Percentiles rank a stretch among this genome's conserved stretches.
Evolutionary conservation across 2,329 filamentous ascomycete genomes (phyloP).

Genomic region (Fusarium sp.): DNA sequence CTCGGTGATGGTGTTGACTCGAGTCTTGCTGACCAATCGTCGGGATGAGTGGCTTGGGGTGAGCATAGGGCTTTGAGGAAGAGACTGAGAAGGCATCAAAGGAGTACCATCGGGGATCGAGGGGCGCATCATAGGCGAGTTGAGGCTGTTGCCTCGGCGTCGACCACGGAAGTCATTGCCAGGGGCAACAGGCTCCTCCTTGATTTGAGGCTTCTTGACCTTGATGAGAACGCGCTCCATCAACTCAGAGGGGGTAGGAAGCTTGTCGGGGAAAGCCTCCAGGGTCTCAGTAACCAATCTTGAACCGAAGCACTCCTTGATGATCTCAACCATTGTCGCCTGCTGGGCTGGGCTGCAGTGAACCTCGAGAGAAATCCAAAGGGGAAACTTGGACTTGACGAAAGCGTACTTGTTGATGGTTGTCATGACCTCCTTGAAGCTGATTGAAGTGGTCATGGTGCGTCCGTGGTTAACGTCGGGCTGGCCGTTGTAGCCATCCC

Average conservation of each 20-base stretch:
- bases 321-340: conserved; percentile 86
- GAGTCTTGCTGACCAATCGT: conserved; percentile 63
- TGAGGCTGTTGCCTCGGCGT: conserved; percentile 76
- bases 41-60: conserved; percentile 63
- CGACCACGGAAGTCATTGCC: conserved; percentile 56
- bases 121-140: conserved; percentile 71
- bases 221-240: conserved; percentile 90
- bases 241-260: conserved; percentile 89
- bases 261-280: conserved; percentile 71
- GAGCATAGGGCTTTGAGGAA: conserved; percentile 66
- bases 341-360: conserved; percentile 90
- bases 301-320: conserved; percentile 85
- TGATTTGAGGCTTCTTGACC: conserved; percentile 79
- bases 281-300: conserved; percentile 82
- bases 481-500: conserved; percentile 90
- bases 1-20: conserved; percentile 68
- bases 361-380: conserved; percentile 95
- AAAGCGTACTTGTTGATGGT: conserved; percentile 97
- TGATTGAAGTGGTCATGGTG: conserved; percentile 87
- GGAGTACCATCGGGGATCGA: conserved; percentile 67
- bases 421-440: conserved; percentile 90
- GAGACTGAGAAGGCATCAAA: conserved; percentile 61
- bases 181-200: conserved; percentile 54
- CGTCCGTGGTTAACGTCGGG: conserved; percentile 92
- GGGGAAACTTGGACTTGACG: conserved; percentile 83